A percentile compares a stretch with the other conserved stretches of the same genome.
phyloP scores from a whole-genome alignment of 2,329 filamentous ascomycete genomes.

The Paecilomyces variotii region DNA sequence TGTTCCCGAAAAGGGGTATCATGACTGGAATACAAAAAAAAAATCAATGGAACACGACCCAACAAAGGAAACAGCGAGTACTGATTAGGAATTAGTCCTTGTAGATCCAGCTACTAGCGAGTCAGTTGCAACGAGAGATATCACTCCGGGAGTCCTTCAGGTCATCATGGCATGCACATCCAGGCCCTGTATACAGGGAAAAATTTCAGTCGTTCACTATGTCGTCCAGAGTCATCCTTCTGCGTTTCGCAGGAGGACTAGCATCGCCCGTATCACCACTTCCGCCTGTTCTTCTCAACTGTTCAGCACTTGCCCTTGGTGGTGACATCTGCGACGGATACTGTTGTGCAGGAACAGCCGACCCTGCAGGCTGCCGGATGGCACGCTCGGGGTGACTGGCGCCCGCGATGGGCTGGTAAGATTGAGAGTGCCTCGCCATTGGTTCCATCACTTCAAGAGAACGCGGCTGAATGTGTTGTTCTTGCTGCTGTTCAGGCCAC shows the following conservation, averaged over 20 bases:
- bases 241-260: constrained; percentile 25
- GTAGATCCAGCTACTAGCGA: not conserved
- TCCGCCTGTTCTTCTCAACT: not conserved
- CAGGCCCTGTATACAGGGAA: not conserved
- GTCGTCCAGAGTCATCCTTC: constrained; percentile 33
- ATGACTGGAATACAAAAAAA: not conserved
- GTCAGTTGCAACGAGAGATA: not conserved
- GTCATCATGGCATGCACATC: not conserved
- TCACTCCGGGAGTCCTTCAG: not conserved
- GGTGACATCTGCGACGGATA: not conserved
- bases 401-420: constrained; percentile 2
- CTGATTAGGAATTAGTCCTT: not conserved
- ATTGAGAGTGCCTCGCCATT: constrained; percentile 10
- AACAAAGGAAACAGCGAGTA: not conserved
- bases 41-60: not conserved
- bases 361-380: not conserved
- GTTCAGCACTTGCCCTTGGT: not conserved
- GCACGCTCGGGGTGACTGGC: not conserved
- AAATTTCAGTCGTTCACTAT: constrained; percentile 31
- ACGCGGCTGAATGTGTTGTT: constrained; percentile 12
- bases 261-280: constrained; percentile 4
- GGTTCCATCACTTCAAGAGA: constrained; percentile 19
- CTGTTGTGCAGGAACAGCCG: not conserved
- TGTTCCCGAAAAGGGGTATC: not conserved
- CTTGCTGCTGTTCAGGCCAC: constrained; percentile 16